Evolutionary conservation across 2,329 filamentous ascomycete genomes (phyloP).

Genomic region (Fusarium sp.): DNA sequence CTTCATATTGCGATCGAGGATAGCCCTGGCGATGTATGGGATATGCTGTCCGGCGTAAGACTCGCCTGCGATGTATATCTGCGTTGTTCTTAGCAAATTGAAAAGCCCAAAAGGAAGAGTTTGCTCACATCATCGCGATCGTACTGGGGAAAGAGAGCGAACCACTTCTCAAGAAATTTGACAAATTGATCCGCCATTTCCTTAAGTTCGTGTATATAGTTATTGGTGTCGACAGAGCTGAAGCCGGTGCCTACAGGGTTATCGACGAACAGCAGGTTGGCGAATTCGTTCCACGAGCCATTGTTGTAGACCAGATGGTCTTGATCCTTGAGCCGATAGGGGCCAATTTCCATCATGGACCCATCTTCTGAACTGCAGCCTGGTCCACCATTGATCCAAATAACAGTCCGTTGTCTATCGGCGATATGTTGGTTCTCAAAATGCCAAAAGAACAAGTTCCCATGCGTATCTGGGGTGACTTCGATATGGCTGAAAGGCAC

Average conservation of each 20-base stretch:
- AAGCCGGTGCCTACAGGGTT: constrained; percentile 97
- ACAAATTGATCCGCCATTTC: constrained; percentile 93
- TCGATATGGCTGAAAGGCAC: constrained; percentile 80
- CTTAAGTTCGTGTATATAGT: constrained; percentile 84
- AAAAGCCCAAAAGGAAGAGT: not conserved
- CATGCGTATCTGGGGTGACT: constrained; percentile 83
- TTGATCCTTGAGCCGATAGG: constrained; percentile 85
- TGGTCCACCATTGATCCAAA: constrained; percentile 97
- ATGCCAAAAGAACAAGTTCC: constrained; percentile 99
- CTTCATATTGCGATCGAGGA: constrained; percentile 86
- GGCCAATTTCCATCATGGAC: constrained; percentile 94
- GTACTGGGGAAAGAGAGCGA: constrained; percentile 89
- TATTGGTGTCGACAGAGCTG: constrained; percentile 93
- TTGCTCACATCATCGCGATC: constrained; percentile 85
- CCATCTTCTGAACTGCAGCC: constrained; percentile 98
- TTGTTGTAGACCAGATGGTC: constrained; percentile 81
- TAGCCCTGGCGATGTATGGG: constrained; percentile 92
- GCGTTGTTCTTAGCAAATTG: constrained; percentile 32
- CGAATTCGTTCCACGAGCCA: constrained; percentile 98
- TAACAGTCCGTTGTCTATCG: constrained; percentile 86
- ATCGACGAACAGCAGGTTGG: constrained; percentile 95
- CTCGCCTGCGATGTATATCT: constrained; percentile 96
- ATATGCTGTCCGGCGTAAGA: constrained; percentile 98
- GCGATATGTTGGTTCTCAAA: constrained; percentile 96
- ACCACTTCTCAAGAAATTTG: constrained; percentile 91